Evolutionary conservation across 2,329 filamentous ascomycete species (phyloP).

Genomic region (Celoporthe dispersa): DNA sequence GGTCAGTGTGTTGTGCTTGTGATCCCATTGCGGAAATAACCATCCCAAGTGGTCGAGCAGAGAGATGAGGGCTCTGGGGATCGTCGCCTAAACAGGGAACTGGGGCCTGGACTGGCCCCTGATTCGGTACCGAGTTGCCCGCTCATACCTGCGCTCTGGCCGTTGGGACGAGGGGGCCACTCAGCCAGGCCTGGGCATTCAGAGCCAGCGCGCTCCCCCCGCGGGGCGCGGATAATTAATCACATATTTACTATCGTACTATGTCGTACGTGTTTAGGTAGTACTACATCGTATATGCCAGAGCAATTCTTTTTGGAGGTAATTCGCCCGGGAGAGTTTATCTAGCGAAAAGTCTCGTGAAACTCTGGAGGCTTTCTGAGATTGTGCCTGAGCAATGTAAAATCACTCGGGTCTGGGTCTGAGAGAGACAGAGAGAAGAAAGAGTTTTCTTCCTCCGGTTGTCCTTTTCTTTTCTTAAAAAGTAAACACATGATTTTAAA

Average conservation of each 20-base stretch:
- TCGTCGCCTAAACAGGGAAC: not conserved
- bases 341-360: too few relatives aligned
- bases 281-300: not conserved
- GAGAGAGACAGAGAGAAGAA: too few relatives aligned
- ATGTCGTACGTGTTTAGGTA: not conserved
- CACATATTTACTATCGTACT: not conserved
- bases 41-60: slow-evolving; percentile 6
- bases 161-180: not conserved
- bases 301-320: not conserved
- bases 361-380: too few relatives aligned
- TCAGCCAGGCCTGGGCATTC: not conserved
- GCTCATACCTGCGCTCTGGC: not conserved
- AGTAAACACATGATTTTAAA: too few relatives aligned
- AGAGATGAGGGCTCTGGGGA: slow-evolving; percentile 7
- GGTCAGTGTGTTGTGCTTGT: not conserved
- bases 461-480: too few relatives aligned
- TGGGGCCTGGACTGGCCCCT: not conserved
- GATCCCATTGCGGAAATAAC: slow-evolving; percentile 4
- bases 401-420: too few relatives aligned
- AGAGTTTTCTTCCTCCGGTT: too few relatives aligned
- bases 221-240: not conserved
- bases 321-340: not conserved
- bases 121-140: not conserved
- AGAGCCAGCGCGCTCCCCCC: not conserved
- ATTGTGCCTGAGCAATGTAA: too few relatives aligned